Base-by-base conservation (phyloP, 2,329 filamentous ascomycete genomes). In the Plenodomus lindquistii region DNA sequence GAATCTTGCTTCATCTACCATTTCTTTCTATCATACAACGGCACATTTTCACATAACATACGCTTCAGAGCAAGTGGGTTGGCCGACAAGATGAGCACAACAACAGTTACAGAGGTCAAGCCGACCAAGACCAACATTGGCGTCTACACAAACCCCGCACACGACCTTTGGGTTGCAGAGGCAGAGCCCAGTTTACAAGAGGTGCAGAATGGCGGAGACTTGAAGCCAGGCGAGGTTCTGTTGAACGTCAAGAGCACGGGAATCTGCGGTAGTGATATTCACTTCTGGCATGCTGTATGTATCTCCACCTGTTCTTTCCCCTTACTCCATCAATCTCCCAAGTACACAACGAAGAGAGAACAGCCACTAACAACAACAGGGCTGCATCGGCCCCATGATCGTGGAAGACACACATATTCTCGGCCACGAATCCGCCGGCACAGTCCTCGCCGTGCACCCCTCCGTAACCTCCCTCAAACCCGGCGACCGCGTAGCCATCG, bases 381-480 rank as follows among this genome's bases (percentile, higher is more conserved):
- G 93, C 59, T 89, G 89, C 77, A 97, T 97, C 70, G 93, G 93
- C 21, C 92, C 92, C 60, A 97, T 97, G 92, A 87, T 97, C 55
- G 93, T 97, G 40, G 82, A 83, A 60, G 88, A 83, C 66, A 87
- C 92, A 67, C 93, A 97, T 74, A 91, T 97, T 67, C 85, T 97
- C 17, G 93, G 93, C 59, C 93, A 97, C 79, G 93, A 97, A 77
- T 94, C 91, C 36, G 88, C 91, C 3, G 93, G 92, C 55, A 86
- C 79, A 35, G 75, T 97, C 50, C 82, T 97, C 59, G 88, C 91
- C 15, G 87, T 87, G 44, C 89, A 93, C 74, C 83, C 89, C 35
- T 89, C 88, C 21, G 91, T 97, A 50, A 90, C 80, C 22, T 74
- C 79, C 63, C 82, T 97, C 70, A 85, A 91, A 69, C 81, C 88